Evolutionary conservation across 305 asterid genomes (phyloP).

Genomic region (Fraxinus velutina): DNA sequence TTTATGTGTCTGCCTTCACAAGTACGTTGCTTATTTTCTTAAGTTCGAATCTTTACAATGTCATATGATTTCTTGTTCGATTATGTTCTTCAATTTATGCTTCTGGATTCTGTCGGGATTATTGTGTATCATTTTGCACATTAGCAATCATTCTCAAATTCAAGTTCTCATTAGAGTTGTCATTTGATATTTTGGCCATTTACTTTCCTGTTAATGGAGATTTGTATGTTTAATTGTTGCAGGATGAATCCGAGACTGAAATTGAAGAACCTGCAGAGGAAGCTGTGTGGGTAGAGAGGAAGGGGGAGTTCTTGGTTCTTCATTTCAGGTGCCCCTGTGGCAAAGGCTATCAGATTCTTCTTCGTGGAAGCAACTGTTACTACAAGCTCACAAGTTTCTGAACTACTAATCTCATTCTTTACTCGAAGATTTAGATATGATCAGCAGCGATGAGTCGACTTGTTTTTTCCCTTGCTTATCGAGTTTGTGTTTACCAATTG

Average conservation of each 20-base stretch:
- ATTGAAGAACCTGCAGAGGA: conserved; percentile 30
- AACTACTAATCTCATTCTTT: not conserved
- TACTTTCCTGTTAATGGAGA: not conserved
- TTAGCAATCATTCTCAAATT: not conserved
- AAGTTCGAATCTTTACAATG: not conserved
- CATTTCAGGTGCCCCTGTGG: conserved; percentile 61
- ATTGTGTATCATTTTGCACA: not conserved
- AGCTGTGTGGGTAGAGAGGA: conserved; percentile 52
- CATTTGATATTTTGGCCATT: not conserved
- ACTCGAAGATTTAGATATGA: conserved; percentile 10
- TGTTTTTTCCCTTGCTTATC: not conserved
- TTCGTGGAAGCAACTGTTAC: conserved; percentile 40
- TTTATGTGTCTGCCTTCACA: not conserved
- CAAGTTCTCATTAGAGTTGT: not conserved
- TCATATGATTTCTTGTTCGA: not conserved
- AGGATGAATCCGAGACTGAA: conserved; percentile 32
- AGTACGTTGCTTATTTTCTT: not conserved
- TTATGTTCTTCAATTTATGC: not conserved
- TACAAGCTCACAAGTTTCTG: conserved; percentile 39
- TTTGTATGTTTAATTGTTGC: not conserved
- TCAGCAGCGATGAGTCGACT: not conserved
- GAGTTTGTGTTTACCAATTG: not conserved
- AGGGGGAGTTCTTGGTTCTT: conserved; percentile 38
- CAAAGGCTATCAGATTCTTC: conserved; percentile 38
- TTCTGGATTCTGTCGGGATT: not conserved